These are phyloP conservation scores for Fallopia convolvulus DNA, from an alignment of 148 eudicot genomes.

Conservation along the genomic window DNA sequence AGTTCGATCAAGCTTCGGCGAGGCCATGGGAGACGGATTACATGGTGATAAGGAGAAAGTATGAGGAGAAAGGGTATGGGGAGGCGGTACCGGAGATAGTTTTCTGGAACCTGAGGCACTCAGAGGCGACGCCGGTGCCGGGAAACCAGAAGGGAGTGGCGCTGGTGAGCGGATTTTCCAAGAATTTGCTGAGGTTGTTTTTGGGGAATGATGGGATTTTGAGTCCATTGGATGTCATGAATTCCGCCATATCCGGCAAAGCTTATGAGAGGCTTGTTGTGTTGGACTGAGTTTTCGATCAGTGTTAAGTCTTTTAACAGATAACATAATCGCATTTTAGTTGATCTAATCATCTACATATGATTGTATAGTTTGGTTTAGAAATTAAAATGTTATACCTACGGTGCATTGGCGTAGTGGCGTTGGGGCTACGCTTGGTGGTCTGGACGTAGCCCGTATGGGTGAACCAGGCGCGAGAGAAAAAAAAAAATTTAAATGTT, in stretches of 20 bases:
- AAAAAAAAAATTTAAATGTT: too few relatives aligned
- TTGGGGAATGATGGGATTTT: conserved; percentile 15
- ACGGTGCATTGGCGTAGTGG: too few relatives aligned
- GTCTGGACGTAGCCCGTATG: too few relatives aligned
- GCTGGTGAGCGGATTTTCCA: conserved; percentile 25
- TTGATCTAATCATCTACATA: too few relatives aligned
- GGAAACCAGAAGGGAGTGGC: conserved; percentile 22
- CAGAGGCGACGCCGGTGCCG: conserved; percentile 20
- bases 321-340: too few relatives aligned
- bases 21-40: conserved; percentile 27
- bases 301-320: too few relatives aligned
- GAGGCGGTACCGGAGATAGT: conserved; percentile 24
- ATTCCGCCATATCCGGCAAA: conserved; percentile 17
- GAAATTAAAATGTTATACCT: too few relatives aligned
- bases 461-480: too few relatives aligned
- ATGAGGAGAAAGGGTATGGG: conserved; percentile 13
- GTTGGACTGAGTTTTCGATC: conserved; percentile 10
- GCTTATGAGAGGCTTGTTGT: conserved; percentile 21
- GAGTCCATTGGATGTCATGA: conserved; percentile 18
- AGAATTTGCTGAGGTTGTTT: conserved; percentile 24
- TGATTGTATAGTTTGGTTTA: too few relatives aligned
- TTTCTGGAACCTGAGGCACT: conserved; percentile 27
- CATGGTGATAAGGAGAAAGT: conserved; percentile 18
- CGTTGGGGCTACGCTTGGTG: too few relatives aligned
- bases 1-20: conserved; percentile 15